Evolutionary conservation across 805 yeast species (phyloP).

Genomic region (Suhomyces pyralidae): DNA sequence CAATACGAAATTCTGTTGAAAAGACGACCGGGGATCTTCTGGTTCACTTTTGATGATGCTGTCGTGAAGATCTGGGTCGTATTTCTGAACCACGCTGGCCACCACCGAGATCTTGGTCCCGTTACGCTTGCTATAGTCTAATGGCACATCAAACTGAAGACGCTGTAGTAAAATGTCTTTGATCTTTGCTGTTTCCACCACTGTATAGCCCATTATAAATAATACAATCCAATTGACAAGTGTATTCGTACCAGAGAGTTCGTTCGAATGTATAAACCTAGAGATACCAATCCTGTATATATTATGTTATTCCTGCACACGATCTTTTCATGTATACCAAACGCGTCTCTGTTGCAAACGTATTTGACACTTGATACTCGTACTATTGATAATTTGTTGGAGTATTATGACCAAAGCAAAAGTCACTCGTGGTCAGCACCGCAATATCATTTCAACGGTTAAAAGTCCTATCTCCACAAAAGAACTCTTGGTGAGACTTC

Average conservation of each 20-base stretch:
- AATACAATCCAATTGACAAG: too few species aligned
- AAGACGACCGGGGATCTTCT: background rate
- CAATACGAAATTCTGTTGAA: constrained; percentile 10
- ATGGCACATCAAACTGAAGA: constrained; percentile 21
- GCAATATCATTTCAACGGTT: constrained; percentile 41
- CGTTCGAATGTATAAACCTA: too few species aligned
- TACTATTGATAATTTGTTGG: too few species aligned
- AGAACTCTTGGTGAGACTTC: constrained; percentile 57
- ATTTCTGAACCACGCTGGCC: constrained; percentile 34
- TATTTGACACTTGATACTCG: too few species aligned
- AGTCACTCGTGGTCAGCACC: background rate
- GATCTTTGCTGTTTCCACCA: constrained; percentile 4
- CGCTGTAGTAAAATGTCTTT: constrained; percentile 21
- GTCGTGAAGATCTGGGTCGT: constrained; percentile 17
- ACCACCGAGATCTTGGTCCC: constrained; percentile 17
- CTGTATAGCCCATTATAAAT: background rate
- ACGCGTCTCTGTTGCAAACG: background rate
- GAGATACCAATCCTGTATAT: background rate
- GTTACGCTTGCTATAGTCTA: constrained; percentile 9
- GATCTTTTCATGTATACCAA: background rate
- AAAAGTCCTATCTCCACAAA: constrained; percentile 57
- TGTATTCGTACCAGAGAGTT: too few species aligned
- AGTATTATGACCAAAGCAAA: background rate
- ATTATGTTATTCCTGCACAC: background rate
- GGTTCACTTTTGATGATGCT: background rate